phyloP scores from a whole-genome alignment of 805 yeast species.

The Monosporozyma aerobia region DNA sequence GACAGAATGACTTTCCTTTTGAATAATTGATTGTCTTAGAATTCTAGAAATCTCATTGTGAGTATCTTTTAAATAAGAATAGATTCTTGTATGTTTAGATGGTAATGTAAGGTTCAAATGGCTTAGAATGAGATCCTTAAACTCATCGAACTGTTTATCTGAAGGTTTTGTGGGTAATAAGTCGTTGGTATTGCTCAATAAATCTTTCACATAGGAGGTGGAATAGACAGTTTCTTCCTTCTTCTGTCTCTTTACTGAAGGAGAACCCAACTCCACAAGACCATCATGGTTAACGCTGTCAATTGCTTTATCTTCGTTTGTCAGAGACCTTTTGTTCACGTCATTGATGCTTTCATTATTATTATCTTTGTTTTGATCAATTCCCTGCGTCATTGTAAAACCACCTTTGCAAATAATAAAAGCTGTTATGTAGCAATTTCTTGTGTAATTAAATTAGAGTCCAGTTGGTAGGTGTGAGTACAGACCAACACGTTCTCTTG shows the following conservation, averaged over 20 bases:
- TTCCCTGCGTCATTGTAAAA: not conserved
- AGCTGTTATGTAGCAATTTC: no score
- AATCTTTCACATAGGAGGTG: not conserved
- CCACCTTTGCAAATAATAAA: not conserved
- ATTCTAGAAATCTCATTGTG: slow-evolving; percentile 44
- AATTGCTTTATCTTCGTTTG: not conserved
- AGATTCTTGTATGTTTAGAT: slow-evolving; percentile 12
- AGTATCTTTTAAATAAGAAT: slow-evolving; percentile 14
- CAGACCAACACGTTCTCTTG: not conserved
- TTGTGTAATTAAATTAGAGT: no score
- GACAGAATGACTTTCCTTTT: slow-evolving; percentile 73
- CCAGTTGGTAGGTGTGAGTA: not conserved
- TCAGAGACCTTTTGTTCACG: not conserved
- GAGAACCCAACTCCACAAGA: not conserved
- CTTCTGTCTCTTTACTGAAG: not conserved
- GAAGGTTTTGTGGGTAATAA: not conserved
- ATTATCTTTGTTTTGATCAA: not conserved
- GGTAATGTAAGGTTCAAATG: slow-evolving; percentile 18
- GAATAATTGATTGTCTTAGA: slow-evolving; percentile 54
- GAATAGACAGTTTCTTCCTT: not conserved
- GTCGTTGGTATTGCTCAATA: not conserved
- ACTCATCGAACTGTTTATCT: slow-evolving; percentile 6
- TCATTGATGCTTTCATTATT: not conserved
- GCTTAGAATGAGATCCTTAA: slow-evolving; percentile 16
- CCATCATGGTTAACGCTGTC: not conserved